These are phyloP conservation scores for Phialophora tarda DNA, from an alignment of 2,329 filamentous ascomycete species.

Conservation along the genomic window DNA sequence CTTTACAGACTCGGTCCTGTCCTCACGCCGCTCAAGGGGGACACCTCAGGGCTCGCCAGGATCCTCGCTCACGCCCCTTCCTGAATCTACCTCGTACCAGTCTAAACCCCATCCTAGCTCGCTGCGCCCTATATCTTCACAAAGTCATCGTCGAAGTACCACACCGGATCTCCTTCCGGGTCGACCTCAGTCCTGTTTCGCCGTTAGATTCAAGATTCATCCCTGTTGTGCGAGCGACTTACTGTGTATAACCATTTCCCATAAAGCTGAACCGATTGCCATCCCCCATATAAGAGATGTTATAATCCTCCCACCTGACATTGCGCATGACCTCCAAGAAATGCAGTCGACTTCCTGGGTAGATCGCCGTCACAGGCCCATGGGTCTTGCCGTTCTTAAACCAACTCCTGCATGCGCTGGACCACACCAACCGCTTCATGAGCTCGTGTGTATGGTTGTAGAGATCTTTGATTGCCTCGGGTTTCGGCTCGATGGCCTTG, in stretches of 20 bases:
- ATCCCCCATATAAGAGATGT: constrained; percentile 45
- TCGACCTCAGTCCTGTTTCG: background rate
- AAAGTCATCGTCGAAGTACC: constrained; percentile 34
- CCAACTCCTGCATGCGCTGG: constrained; percentile 31
- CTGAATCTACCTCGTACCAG: background rate
- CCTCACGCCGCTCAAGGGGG: too few species aligned
- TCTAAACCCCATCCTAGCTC: background rate
- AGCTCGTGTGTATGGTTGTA: constrained; percentile 51
- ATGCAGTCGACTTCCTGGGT: constrained; percentile 43
- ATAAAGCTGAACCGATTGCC: constrained; percentile 50
- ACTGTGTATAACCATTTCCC: constrained; percentile 53
- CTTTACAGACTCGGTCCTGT: too few species aligned
- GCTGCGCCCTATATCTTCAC: constrained; percentile 22
- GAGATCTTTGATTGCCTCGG: constrained; percentile 44
- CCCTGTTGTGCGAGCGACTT: background rate
- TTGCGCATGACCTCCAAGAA: constrained; percentile 45
- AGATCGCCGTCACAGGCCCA: constrained; percentile 35
- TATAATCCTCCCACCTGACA: constrained; percentile 49
- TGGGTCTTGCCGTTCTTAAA: constrained; percentile 36
- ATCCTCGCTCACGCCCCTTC: too few species aligned
- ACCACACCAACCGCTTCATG: constrained; percentile 42
- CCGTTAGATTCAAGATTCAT: background rate
- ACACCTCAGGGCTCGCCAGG: too few species aligned
- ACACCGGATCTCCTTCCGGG: constrained; percentile 29
- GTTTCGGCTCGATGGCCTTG: constrained; percentile 32